Base-by-base conservation (phyloP, 202 grass and related monocot species). In the Musa balbisiana region DNA sequence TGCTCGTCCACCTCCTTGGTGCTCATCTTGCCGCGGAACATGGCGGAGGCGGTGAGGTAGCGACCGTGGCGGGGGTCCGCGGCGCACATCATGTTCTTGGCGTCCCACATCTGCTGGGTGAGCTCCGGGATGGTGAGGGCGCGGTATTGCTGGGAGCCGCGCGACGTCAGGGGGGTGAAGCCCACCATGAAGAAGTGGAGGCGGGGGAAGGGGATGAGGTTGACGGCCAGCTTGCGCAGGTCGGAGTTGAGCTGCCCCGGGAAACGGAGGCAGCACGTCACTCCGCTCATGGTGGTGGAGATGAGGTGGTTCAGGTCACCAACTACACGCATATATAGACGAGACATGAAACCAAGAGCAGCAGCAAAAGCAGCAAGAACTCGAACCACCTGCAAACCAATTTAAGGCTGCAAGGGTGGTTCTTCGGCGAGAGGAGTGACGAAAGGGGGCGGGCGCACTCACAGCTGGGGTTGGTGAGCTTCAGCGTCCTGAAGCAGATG, bases 151-250 rank as follows among this genome's bases (percentile, higher is more conserved):
- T 80, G 78, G 29, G 78, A 80, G 15, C 78, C 78, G 12, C 78
- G 78, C 8, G 78, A 80, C 21, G 78, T 80, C 8, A 80, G 69
- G 14, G 78, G 78, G 69, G 78, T 80, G 78, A 80, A 80, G 14
- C 78, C 78, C 55, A 80, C 78, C 78, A 80, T 80, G 78, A 80
- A 80, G 78, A 80, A 80, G 78, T 80, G 78, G 21, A 80, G 78
- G 1, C 78, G 69, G 19, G 78, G 78, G 69, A 80, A 80, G 69
- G 78, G 78, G 69, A 80, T 80, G n/a, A 80, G 69, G 56, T 80
- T 80, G 5, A 80, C 78, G 13, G 78, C 78, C 78, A 80, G 66
- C 69, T 80, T 80, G 21, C 78, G 69, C 11, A 80, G 78, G 69
- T 80, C 78, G n/a, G 78, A 80, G 69, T 80, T 80, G 20, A 80